These are phyloP conservation scores for Metschnikowia hibisci DNA, from an alignment of 805 yeast species.

Conservation along the genomic window DNA sequence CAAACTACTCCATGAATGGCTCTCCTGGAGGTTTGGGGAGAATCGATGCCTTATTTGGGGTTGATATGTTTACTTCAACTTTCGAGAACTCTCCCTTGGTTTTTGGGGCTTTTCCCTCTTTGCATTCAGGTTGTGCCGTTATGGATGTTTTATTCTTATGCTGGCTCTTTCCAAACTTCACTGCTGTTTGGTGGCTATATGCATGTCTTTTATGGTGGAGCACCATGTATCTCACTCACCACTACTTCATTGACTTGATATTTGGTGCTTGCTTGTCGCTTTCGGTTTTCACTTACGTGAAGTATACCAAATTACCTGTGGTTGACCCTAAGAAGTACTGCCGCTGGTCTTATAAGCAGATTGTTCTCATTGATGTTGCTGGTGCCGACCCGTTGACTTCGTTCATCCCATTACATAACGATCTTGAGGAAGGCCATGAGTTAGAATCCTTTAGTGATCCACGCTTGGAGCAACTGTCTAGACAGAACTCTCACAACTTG, in stretches of 20 bases:
- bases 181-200: slow-evolving; percentile 66
- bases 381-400: slow-evolving; percentile 31
- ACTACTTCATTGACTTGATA: slow-evolving; percentile 87
- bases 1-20: slow-evolving; percentile 86
- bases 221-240: slow-evolving; percentile 96
- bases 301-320: slow-evolving; percentile 64
- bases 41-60: slow-evolving; percentile 73
- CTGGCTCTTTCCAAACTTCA: slow-evolving; percentile 71
- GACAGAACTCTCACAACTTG: slow-evolving; percentile 1
- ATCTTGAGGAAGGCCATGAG: slow-evolving; percentile 9
- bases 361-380: slow-evolving; percentile 24
- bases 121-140: slow-evolving; percentile 92
- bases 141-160: slow-evolving; percentile 87
- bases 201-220: slow-evolving; percentile 98
- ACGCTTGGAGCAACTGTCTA: slow-evolving; percentile 9
- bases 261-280: slow-evolving; percentile 89
- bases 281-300: slow-evolving; percentile 63
- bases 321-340: slow-evolving; percentile 51
- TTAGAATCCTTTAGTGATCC: slow-evolving; percentile 8
- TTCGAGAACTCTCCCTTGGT: slow-evolving; percentile 87
- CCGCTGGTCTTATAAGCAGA: slow-evolving; percentile 61
- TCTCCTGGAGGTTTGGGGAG: slow-evolving; percentile 94
- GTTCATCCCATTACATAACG: slow-evolving; percentile 14
- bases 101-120: slow-evolving; percentile 83
- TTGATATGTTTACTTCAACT: slow-evolving; percentile 77